Percentiles rank a stretch among this genome's conserved stretches.
Conservation (phyloP, 148 eudicot genomes). For the Tetragonia tetragonoides region DNA sequence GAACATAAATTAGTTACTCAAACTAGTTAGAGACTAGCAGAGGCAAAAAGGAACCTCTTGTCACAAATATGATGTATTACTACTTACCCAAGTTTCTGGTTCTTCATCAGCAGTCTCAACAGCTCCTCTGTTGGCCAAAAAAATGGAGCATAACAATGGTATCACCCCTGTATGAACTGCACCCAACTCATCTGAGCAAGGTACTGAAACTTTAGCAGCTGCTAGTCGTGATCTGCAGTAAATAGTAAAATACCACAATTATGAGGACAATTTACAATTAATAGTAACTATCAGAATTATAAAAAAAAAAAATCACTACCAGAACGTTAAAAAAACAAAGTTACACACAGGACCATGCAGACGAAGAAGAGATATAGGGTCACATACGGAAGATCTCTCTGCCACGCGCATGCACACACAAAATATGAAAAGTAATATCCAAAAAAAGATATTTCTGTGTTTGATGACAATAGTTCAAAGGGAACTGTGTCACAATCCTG, state of each 20-base stretch:
- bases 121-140: conserved; percentile 86
- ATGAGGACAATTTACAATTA: not conserved
- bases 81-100: conserved; percentile 60
- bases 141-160: conserved; percentile 81
- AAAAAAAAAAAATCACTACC: not conserved
- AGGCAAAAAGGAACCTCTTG: not conserved
- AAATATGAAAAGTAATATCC: no score
- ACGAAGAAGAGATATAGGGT: not conserved
- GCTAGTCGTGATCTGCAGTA: conserved; percentile 78
- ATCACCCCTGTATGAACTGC: conserved; percentile 52
- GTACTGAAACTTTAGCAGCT: conserved; percentile 54
- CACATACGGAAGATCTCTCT: not conserved
- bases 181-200: conserved; percentile 32
- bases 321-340: not conserved
- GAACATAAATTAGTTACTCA: not conserved
- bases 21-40: not conserved
- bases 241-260: conserved; percentile 12
- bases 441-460: no score
- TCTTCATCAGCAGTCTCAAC: conserved; percentile 84
- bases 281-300: no score
- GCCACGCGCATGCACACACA: no score
- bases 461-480: not conserved
- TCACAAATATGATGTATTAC: conserved; percentile 23
- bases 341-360: not conserved
- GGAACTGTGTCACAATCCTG: not conserved